phyloP scores from a whole-genome alignment of 2,329 filamentous ascomycete genomes.

The Trichocomaceae sp. region DNA sequence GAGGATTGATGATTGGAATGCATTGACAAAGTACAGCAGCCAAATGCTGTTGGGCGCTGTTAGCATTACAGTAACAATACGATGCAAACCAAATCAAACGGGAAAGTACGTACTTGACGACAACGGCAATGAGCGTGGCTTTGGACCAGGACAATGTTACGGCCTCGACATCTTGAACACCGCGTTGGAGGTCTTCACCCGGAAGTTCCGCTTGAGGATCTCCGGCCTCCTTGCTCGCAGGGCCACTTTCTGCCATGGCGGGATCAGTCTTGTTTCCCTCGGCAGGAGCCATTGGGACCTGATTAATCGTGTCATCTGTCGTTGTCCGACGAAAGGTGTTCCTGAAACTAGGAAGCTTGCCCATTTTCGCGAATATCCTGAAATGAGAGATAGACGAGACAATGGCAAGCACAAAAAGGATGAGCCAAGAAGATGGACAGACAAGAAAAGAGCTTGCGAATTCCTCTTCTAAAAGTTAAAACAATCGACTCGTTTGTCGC shows the following conservation, averaged over 20 bases:
- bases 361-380: too few species aligned
- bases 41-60: conserved; percentile 26
- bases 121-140: conserved; percentile 33
- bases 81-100: too few species aligned
- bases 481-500: too few species aligned
- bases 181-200: conserved; percentile 16
- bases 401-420: too few species aligned
- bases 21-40: conserved; percentile 31
- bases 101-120: conserved; percentile 46
- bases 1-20: conserved; percentile 28
- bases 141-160: conserved; percentile 32
- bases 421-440: too few species aligned
- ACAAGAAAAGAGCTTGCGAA: too few species aligned
- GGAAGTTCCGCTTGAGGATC: too few species aligned
- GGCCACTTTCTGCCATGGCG: background rate
- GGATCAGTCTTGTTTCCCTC: background rate
- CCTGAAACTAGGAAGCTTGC: too few species aligned
- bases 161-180: conserved; percentile 20
- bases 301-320: too few species aligned
- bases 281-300: background rate
- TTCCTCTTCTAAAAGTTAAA: too few species aligned
- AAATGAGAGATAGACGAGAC: too few species aligned
- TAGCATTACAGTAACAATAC: background rate
- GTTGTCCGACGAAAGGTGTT: too few species aligned
- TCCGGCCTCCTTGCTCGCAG: background rate